phyloP scores from a whole-genome alignment of 306 rosid species.

The Castanea mollissima region DNA sequence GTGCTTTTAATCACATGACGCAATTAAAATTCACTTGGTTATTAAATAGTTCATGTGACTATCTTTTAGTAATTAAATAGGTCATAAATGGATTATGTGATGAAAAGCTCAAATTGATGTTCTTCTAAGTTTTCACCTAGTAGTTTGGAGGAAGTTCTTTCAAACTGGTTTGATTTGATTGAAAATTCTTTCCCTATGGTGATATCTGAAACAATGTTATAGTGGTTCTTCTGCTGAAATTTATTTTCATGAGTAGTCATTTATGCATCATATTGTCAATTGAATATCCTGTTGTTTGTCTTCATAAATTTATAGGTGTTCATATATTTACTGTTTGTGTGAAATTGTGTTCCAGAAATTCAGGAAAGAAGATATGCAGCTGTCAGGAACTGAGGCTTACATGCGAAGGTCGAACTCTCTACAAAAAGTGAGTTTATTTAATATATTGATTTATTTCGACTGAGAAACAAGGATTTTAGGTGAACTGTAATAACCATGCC shows the following conservation, averaged over 20 bases:
- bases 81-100: too few relatives aligned
- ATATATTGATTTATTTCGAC: background rate
- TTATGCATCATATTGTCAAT: background rate
- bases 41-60: too few relatives aligned
- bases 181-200: background rate
- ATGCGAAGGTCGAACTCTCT: constrained; percentile 84
- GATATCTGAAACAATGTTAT: background rate
- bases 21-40: too few relatives aligned
- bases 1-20: too few relatives aligned
- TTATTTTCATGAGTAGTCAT: background rate
- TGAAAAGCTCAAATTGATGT: too few relatives aligned
- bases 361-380: constrained; percentile 80
- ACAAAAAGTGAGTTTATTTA: constrained; percentile 70
- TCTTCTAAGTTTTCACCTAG: too few relatives aligned
- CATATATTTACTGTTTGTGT: constrained; percentile 3
- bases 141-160: too few relatives aligned
- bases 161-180: too few relatives aligned
- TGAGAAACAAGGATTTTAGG: background rate
- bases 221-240: background rate
- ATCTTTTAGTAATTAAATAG: too few relatives aligned
- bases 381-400: constrained; percentile 89
- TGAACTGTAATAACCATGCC: background rate
- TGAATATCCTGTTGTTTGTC: background rate
- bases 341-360: constrained; percentile 63
- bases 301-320: constrained; percentile 3